phyloP scores from a whole-genome alignment of 2,329 filamentous ascomycete genomes.

The Ophiocordyceps camponoti-leonardi region DNA sequence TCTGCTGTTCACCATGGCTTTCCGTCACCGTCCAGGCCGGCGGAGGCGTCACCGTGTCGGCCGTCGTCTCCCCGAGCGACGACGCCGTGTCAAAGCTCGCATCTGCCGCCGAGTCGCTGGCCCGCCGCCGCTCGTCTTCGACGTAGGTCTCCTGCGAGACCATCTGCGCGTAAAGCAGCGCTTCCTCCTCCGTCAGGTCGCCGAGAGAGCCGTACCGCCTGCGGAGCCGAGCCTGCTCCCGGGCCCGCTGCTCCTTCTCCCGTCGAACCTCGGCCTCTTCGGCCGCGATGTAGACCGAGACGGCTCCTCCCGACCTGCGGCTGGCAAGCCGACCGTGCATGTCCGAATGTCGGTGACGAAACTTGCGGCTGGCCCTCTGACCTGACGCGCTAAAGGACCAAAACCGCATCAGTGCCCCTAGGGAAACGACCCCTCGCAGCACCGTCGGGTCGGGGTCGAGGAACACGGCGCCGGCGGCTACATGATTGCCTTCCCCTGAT shows the following conservation, averaged over 20 bases:
- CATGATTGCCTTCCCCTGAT: constrained; percentile 55
- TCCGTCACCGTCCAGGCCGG: constrained; percentile 20
- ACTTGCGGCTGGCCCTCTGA: constrained; percentile 60
- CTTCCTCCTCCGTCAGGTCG: constrained; percentile 48
- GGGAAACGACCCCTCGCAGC: constrained; percentile 70
- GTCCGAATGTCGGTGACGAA: constrained; percentile 54
- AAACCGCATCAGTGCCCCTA: constrained; percentile 75
- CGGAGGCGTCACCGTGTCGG: constrained; percentile 36
- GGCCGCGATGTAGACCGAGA: constrained; percentile 72
- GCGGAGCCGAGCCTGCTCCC: constrained; percentile 53
- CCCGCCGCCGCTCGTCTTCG: constrained; percentile 37
- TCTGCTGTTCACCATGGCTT: constrained; percentile 41
- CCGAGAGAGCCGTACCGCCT: constrained; percentile 60
- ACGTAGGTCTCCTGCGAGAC: constrained; percentile 44
- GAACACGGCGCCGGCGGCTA: constrained; percentile 66
- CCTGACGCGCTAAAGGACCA: constrained; percentile 86
- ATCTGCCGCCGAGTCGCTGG: constrained; percentile 33
- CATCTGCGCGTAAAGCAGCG: constrained; percentile 47
- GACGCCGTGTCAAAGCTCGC: constrained; percentile 24
- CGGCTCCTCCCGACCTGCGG: constrained; percentile 44
- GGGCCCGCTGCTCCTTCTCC: constrained; percentile 49
- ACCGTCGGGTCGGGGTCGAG: constrained; percentile 78
- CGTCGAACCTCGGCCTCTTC: constrained; percentile 65
- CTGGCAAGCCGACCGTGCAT: constrained; percentile 31
- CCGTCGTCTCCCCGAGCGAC: constrained; percentile 21